These are phyloP conservation scores for Heterobasidion annosum DNA, from an alignment of 1,284 basidiomycete genomes.

Conservation along the genomic window DNA sequence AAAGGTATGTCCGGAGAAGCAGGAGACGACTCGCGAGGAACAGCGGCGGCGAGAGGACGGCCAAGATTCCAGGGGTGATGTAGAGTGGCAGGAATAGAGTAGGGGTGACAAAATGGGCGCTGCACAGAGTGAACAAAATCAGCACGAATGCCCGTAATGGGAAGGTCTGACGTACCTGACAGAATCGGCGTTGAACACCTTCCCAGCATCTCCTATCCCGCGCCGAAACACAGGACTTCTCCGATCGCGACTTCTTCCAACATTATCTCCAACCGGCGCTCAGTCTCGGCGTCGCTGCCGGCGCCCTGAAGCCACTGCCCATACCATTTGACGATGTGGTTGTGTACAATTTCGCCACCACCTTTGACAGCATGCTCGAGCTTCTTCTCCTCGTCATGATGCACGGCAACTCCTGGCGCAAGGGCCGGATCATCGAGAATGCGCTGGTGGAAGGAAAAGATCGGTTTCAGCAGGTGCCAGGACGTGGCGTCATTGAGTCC, in stretches of 20 bases:
- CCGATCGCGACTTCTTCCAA: slow-evolving; percentile 37
- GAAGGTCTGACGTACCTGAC: slow-evolving; percentile 9
- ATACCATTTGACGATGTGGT: slow-evolving; percentile 42
- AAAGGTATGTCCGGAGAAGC: slow-evolving; percentile 31
- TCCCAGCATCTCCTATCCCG: too few species aligned
- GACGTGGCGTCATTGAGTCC: too few species aligned
- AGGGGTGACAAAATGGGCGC: slow-evolving; percentile 40
- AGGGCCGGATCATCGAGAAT: slow-evolving; percentile 27
- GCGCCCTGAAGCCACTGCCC: slow-evolving; percentile 23
- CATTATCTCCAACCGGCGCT: slow-evolving; percentile 20
- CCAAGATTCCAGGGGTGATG: slow-evolving; percentile 11
- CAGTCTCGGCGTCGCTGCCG: slow-evolving; percentile 21
- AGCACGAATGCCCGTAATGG: too few species aligned
- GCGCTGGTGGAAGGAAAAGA: too few species aligned
- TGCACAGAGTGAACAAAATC: slow-evolving; percentile 5
- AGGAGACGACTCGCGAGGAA: slow-evolving; percentile 14
- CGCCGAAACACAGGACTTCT: slow-evolving; percentile 29
- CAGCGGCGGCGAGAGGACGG: slow-evolving; percentile 10
- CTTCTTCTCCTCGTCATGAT: slow-evolving; percentile 20
- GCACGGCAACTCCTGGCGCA: slow-evolving; percentile 30
- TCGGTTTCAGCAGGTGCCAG: too few species aligned
- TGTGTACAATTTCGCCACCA: slow-evolving; percentile 17
- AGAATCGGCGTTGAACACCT: slow-evolving; percentile 32
- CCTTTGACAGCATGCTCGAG: slow-evolving; percentile 26
- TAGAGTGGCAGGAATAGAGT: slow-evolving; percentile 31